Conservation (phyloP, 257 asterid species). For the Gentiana dahurica region DNA sequence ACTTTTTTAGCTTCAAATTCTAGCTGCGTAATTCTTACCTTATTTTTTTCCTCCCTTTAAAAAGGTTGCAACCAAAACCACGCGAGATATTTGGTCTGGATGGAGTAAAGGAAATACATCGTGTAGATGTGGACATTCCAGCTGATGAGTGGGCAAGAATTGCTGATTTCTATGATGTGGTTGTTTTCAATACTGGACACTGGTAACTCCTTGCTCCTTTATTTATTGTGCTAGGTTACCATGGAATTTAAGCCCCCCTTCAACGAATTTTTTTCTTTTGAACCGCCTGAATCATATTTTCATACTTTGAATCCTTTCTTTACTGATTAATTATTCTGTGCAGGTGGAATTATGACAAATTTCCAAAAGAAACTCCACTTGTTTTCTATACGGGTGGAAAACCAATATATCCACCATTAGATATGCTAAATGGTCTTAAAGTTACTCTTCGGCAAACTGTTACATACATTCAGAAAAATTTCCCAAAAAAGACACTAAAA, state of each 20-base stretch:
- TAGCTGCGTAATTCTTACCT: slow-evolving; percentile 37
- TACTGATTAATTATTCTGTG: slow-evolving; percentile 10
- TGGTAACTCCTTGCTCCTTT: slow-evolving; percentile 45
- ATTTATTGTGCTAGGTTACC: slow-evolving; percentile 2
- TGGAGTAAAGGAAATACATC: slow-evolving; percentile 52
- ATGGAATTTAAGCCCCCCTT: background rate
- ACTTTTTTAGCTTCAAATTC: background rate
- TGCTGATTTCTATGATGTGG: slow-evolving; percentile 64
- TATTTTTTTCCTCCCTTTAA: slow-evolving; percentile 38
- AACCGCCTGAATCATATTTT: too few species aligned
- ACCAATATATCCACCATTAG: slow-evolving; percentile 62
- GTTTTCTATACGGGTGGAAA: slow-evolving; percentile 69
- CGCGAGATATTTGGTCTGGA: slow-evolving; percentile 29
- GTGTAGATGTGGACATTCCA: slow-evolving; percentile 83
- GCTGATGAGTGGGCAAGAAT: slow-evolving; percentile 75
- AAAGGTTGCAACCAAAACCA: slow-evolving; percentile 77
- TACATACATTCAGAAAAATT: slow-evolving; percentile 44
- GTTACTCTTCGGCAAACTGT: slow-evolving; percentile 64
- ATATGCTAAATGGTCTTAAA: slow-evolving; percentile 52
- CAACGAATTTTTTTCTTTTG: too few species aligned
- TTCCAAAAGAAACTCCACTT: slow-evolving; percentile 78
- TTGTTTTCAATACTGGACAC: slow-evolving; percentile 91
- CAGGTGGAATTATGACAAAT: slow-evolving; percentile 96
- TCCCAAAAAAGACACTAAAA: slow-evolving; percentile 50
- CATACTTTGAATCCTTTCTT: too few species aligned